Percentiles rank a stretch among this genome's conserved stretches.
These are phyloP conservation scores for Penicillium sp. DNA, from an alignment of 2,329 filamentous ascomycete species.

Conservation along the genomic window DNA sequence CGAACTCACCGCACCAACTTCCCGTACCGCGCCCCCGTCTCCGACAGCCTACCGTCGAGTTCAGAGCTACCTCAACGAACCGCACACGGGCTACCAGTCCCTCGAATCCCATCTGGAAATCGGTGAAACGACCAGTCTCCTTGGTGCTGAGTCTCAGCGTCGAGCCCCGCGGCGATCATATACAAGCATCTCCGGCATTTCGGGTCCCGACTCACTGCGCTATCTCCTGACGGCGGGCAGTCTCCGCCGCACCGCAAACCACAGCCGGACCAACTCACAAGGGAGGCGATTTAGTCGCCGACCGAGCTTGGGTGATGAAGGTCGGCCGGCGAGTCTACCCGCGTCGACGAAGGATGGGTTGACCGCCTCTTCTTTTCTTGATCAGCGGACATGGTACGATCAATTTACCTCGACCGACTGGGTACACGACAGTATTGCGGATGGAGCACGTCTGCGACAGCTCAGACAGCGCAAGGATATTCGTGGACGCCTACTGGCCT, in stretches of 20 bases:
- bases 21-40: constrained; percentile 43
- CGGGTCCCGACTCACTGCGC: constrained; percentile 41
- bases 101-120: constrained; percentile 36
- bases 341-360: constrained; percentile 53
- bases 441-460: constrained; percentile 84
- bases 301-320: constrained; percentile 61
- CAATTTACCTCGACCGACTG: constrained; percentile 97
- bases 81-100: constrained; percentile 39
- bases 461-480: constrained; percentile 81
- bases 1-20: constrained; percentile 11
- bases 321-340: constrained; percentile 35
- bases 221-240: constrained; percentile 42
- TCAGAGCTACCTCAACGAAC: constrained; percentile 37
- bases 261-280: constrained; percentile 56
- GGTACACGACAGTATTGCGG: constrained; percentile 96
- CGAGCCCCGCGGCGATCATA: constrained; percentile 40
- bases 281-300: constrained; percentile 52
- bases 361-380: constrained; percentile 68
- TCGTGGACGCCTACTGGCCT: constrained; percentile 73
- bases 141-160: constrained; percentile 31
- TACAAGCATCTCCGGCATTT: constrained; percentile 39
- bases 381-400: constrained; percentile 97
- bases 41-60: constrained; percentile 38
- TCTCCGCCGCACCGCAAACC: constrained; percentile 47
- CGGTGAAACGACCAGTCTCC: constrained; percentile 42